Percentiles rank a stretch among this genome's conserved stretches.
Evolutionary conservation across 768 basidiomycete genomes (phyloP).

Genomic region (Pisolithus tinctorius): DNA sequence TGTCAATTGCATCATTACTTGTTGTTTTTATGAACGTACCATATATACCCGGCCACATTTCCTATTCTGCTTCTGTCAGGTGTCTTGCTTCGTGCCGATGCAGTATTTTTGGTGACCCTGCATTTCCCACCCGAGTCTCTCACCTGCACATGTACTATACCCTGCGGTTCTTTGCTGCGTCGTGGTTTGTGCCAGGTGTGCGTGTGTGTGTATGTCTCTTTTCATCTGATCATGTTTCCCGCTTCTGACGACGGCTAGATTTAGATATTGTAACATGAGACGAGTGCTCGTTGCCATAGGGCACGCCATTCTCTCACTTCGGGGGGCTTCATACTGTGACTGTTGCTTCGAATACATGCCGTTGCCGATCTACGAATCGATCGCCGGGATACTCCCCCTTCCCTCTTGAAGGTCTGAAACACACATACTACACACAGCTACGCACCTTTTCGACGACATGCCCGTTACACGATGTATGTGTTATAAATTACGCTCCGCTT

Average conservation of each 20-base stretch:
- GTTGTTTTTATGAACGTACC: neutral
- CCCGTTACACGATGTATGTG: neutral
- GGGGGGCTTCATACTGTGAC: neutral
- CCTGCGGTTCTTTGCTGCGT: neutral
- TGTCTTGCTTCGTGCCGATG: neutral
- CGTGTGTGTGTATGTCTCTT: neutral
- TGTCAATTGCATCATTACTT: neutral
- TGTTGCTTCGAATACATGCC: neutral
- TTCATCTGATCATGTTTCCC: neutral
- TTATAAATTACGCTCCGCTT: neutral
- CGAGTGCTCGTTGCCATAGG: neutral
- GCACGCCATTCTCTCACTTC: neutral
- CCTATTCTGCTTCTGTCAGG: neutral
- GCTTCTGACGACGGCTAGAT: neutral
- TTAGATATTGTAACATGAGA: neutral
- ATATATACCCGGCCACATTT: neutral
- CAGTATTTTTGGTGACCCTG: neutral
- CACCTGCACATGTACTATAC: neutral
- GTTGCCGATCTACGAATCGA: neutral
- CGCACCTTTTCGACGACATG: neutral
- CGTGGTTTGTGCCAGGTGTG: neutral
- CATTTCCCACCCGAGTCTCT: neutral
- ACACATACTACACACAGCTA: neutral
- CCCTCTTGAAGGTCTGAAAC: neutral
- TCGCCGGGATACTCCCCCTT: neutral